phyloP scores from a whole-genome alignment of 371 early-diverging fungal species.

The Mortierella sp. region DNA sequence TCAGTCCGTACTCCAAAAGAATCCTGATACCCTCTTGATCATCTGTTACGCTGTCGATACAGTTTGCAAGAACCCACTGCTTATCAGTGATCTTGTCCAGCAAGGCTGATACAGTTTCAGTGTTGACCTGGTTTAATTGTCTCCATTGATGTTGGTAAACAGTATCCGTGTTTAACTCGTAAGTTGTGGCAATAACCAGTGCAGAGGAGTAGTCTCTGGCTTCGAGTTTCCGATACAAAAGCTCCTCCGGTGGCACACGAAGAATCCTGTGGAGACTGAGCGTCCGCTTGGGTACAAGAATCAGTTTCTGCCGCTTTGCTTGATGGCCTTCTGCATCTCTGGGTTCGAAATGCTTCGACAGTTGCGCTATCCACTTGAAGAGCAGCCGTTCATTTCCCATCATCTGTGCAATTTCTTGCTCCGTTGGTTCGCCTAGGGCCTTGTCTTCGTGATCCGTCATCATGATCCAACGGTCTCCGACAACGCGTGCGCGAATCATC shows the following conservation, averaged over 20 bases:
- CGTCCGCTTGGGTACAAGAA: constrained; percentile 55
- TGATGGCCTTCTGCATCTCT: constrained; percentile 10
- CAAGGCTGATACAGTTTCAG: constrained; percentile 60
- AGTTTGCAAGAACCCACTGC: constrained; percentile 73
- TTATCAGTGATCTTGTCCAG: constrained; percentile 70
- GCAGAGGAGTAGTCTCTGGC: constrained; percentile 73
- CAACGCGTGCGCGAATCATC: constrained; percentile 58
- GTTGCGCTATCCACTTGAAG: constrained; percentile 47
- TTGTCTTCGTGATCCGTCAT: constrained; percentile 58
- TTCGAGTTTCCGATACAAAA: constrained; percentile 59
- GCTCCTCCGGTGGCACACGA: constrained; percentile 57
- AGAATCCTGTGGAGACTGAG: constrained; percentile 54
- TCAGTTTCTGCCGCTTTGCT: constrained; percentile 39
- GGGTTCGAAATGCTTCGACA: constrained; percentile 37
- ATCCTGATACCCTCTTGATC: constrained; percentile 59
- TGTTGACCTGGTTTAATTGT: constrained; percentile 51
- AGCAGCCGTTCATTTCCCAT: constrained; percentile 49
- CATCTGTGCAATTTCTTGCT: constrained; percentile 53
- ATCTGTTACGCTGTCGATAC: constrained; percentile 41
- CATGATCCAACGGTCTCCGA: constrained; percentile 55
- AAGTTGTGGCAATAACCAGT: constrained; percentile 67
- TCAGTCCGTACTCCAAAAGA: constrained; percentile 69
- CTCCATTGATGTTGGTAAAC: constrained; percentile 77
- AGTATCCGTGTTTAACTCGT: constrained; percentile 69
- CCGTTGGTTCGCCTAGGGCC: constrained; percentile 51